Percentiles rank a stretch among this genome's conserved stretches.
These are phyloP conservation scores for Pseudogymnoascus sp. DNA, from an alignment of 2,329 filamentous ascomycete species.

Conservation along the genomic window DNA sequence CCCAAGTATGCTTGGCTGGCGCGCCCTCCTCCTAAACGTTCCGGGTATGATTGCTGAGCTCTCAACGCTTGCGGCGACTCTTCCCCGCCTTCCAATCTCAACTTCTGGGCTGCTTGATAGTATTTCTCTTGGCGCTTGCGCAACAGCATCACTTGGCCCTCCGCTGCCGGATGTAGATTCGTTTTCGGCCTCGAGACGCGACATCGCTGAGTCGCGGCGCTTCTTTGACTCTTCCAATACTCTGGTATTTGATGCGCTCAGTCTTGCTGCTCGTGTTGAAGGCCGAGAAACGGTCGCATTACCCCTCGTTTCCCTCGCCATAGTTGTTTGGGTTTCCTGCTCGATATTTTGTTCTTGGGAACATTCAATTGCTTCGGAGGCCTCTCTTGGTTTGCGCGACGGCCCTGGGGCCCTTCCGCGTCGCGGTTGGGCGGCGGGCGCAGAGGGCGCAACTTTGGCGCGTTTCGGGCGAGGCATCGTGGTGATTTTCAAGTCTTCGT, in stretches of 20 bases:
- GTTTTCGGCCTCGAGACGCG: slow-evolving; percentile 9
- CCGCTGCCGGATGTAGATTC: slow-evolving; percentile 20
- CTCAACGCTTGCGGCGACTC: slow-evolving; percentile 28
- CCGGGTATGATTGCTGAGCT: slow-evolving; percentile 42
- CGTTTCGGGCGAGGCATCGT: slow-evolving; percentile 30
- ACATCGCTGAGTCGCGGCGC: slow-evolving; percentile 8
- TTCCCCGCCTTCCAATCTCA: slow-evolving; percentile 15
- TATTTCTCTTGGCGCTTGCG: slow-evolving; percentile 16
- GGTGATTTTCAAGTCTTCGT: neutral
- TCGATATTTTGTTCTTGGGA: slow-evolving; percentile 28
- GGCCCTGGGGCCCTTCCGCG: slow-evolving; percentile 11
- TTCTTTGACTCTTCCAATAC: slow-evolving; percentile 7
- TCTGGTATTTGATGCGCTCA: neutral
- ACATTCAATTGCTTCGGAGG: slow-evolving; percentile 13
- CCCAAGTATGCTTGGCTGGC: slow-evolving; percentile 56
- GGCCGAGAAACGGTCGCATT: neutral
- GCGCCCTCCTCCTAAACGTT: slow-evolving; percentile 47
- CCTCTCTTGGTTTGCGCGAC: neutral
- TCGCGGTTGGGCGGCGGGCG: slow-evolving; percentile 16
- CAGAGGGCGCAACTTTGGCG: slow-evolving; percentile 27
- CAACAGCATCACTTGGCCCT: slow-evolving; percentile 16
- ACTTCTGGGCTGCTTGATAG: slow-evolving; percentile 26
- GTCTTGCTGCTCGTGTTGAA: neutral
- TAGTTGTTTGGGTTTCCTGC: slow-evolving; percentile 16
- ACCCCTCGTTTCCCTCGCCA: neutral